Evolutionary conservation across 1,284 basidiomycete genomes (phyloP).

Genomic region (Lentinula novae-zelandiae): DNA sequence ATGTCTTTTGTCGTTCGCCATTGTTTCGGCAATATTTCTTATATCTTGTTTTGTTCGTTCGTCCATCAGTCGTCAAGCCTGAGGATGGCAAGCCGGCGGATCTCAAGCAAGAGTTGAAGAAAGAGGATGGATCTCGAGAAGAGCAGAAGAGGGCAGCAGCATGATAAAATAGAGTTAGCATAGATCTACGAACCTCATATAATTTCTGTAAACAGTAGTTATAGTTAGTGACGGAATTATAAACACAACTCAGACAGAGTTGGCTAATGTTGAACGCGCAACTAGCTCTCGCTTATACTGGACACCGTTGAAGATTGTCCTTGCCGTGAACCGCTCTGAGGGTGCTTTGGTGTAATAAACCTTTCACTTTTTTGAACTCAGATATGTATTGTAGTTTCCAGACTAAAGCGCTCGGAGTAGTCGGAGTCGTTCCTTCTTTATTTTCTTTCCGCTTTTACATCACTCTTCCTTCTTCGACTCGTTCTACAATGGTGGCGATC

Average conservation of each 20-base stretch:
- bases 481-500: background rate
- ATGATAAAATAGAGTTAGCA: conserved; percentile 27
- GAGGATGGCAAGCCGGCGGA: conserved; percentile 9
- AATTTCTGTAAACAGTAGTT: conserved; percentile 2
- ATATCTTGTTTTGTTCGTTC: conserved; percentile 13
- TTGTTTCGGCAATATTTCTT: conserved; percentile 6
- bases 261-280: background rate
- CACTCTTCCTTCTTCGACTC: background rate
- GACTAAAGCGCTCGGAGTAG: background rate
- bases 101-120: conserved; percentile 16
- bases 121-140: conserved; percentile 28
- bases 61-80: conserved; percentile 9
- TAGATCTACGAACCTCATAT: conserved; percentile 13
- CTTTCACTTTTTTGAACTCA: background rate
- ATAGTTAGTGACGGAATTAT: conserved; percentile 5
- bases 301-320: background rate
- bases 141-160: conserved; percentile 38
- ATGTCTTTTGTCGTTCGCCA: conserved; percentile 28
- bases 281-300: background rate
- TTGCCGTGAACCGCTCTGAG: background rate
- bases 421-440: background rate
- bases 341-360: background rate
- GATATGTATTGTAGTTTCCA: background rate
- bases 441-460: background rate
- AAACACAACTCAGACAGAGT: conserved; percentile 11